Conservation (phyloP, 352 stramenopile species). For the Thalassiosira exigua region DNA sequence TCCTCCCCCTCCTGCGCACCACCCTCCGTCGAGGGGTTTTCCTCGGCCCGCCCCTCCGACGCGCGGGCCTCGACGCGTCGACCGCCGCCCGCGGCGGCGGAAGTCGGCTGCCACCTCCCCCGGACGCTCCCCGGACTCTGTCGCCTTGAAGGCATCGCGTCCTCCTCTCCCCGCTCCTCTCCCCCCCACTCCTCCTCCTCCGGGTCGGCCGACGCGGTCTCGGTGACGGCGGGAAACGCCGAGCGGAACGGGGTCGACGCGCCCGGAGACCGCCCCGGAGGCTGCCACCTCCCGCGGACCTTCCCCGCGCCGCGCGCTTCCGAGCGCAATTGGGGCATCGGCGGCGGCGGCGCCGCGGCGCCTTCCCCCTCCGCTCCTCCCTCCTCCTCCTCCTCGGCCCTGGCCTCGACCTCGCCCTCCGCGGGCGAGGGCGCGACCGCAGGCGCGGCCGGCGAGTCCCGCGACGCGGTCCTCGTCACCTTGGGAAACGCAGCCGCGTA, state of each 20-base stretch:
- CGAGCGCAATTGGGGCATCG: no score
- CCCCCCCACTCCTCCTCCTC: not conserved
- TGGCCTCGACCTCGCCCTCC: not conserved
- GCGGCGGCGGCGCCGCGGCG: no score
- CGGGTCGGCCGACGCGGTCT: not conserved
- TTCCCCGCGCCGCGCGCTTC: no score
- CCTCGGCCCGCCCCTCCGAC: not conserved
- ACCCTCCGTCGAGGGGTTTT: not conserved
- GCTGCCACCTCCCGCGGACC: constrained; percentile 10
- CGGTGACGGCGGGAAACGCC: not conserved
- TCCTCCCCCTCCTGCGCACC: no score
- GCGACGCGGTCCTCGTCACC: not conserved
- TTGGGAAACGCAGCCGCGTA: not conserved
- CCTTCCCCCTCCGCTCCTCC: not conserved
- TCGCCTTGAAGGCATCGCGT: not conserved
- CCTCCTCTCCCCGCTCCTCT: not conserved
- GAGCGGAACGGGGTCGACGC: not conserved
- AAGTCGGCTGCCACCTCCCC: not conserved
- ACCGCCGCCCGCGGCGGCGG: not conserved
- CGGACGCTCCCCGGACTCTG: not conserved
- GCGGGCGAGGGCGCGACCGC: no score
- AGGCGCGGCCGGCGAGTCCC: no score
- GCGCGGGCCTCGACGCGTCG: not conserved
- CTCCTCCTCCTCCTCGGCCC: not conserved
- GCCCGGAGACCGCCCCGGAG: not conserved